Conservation (phyloP, 1,284 basidiomycete genomes). For the Coriolopsis trogii region DNA sequence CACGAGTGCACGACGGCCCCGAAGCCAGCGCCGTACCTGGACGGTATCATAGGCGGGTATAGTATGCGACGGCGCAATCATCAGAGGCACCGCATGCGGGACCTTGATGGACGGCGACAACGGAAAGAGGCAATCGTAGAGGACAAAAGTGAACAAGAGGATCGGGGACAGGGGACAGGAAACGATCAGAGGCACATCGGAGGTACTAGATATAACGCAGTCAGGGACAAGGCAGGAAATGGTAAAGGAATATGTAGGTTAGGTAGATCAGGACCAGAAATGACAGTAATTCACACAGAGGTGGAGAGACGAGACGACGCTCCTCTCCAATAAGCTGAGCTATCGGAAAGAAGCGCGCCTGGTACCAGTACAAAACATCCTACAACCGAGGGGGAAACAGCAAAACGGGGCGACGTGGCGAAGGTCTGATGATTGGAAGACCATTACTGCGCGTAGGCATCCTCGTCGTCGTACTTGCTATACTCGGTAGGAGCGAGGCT, state of each 20-base stretch:
- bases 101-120: no score
- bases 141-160: neutral
- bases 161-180: neutral
- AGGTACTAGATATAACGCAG: neutral
- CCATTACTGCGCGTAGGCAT: constrained; percentile 40
- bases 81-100: constrained; percentile 5
- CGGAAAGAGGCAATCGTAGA: neutral
- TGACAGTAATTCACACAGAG: constrained; percentile 14
- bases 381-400: constrained; percentile 1
- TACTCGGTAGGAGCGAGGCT: constrained; percentile 36
- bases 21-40: constrained; percentile 6
- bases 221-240: constrained; percentile 1
- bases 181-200: neutral
- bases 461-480: constrained; percentile 37
- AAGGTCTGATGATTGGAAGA: neutral
- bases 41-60: constrained; percentile 7
- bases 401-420: neutral
- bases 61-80: constrained; percentile 18
- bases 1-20: neutral
- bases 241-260: constrained; percentile 9
- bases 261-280: constrained; percentile 1
- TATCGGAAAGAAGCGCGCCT: neutral
- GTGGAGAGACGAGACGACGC: neutral
- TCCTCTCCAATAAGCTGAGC: neutral
- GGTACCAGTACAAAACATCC: constrained; percentile 6